These are phyloP conservation scores for Fusarium sambucinum DNA, from an alignment of 2,329 filamentous ascomycete genomes.

Conservation along the genomic window DNA sequence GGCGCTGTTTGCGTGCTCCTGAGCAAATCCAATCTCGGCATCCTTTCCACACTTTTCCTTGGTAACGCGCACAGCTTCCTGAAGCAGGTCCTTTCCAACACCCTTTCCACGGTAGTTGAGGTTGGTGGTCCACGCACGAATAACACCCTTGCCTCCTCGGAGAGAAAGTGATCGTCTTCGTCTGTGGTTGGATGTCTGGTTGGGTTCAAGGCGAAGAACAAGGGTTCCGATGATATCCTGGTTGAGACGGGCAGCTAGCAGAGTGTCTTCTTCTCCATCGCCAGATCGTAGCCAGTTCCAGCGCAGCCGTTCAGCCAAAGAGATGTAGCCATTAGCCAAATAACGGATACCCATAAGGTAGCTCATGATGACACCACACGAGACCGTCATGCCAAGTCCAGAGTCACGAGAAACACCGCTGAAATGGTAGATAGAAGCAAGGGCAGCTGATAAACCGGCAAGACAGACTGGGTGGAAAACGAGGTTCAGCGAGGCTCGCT, in stretches of 20 bases:
- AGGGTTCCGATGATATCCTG: conserved; percentile 77
- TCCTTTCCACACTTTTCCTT: conserved; percentile 76
- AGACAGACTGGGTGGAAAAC: conserved; percentile 72
- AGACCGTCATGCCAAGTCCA: conserved; percentile 68
- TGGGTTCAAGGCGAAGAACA: conserved; percentile 73
- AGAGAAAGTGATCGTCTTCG: conserved; percentile 56
- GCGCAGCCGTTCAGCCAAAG: conserved; percentile 69
- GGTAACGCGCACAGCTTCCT: conserved; percentile 77
- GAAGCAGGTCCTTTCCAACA: conserved; percentile 77
- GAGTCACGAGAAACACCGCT: conserved; percentile 63
- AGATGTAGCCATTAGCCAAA: conserved; percentile 71
- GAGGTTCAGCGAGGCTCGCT: conserved; percentile 72
- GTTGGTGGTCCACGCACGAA: conserved; percentile 86
- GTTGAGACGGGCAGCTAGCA: conserved; percentile 76
- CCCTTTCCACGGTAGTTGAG: conserved; percentile 77
- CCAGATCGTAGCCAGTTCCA: conserved; percentile 69
- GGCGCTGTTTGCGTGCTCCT: conserved; percentile 80
- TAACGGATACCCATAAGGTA: conserved; percentile 72
- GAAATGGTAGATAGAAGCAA: conserved; percentile 62
- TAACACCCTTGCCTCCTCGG: conserved; percentile 73
- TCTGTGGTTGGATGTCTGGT: conserved; percentile 47
- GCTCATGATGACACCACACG: conserved; percentile 71
- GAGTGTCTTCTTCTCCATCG: conserved; percentile 63
- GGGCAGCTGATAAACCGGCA: conserved; percentile 58
- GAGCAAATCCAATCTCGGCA: conserved; percentile 77